These are phyloP conservation scores for Starmerella apicola DNA, from an alignment of 805 yeast species.

Conservation along the genomic window DNA sequence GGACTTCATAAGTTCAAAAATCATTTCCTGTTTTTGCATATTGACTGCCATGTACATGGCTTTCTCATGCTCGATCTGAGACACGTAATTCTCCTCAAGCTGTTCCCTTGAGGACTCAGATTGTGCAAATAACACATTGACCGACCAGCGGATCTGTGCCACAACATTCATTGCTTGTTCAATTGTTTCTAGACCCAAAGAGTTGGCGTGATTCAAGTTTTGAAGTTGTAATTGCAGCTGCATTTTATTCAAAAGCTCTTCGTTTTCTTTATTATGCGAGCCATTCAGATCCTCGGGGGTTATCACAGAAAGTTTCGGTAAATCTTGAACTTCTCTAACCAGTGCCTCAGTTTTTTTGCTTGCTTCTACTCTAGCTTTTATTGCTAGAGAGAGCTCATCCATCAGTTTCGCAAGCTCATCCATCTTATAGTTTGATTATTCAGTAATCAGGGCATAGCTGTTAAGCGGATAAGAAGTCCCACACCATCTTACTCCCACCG, in stretches of 20 bases:
- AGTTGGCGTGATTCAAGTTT: slow-evolving; percentile 13
- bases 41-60: slow-evolving; percentile 8
- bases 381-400: slow-evolving; percentile 22
- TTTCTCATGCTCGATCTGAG: slow-evolving; percentile 9
- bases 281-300: not conserved
- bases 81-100: slow-evolving; percentile 11
- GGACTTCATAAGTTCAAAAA: slow-evolving; percentile 7
- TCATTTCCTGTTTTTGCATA: slow-evolving; percentile 11
- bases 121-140: slow-evolving; percentile 8
- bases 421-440: too few species aligned
- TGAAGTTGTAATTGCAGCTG: slow-evolving; percentile 17
- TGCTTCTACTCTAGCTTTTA: slow-evolving; percentile 20
- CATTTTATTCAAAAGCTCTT: slow-evolving; percentile 2
- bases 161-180: slow-evolving; percentile 11
- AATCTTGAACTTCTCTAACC: slow-evolving; percentile 18
- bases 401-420: slow-evolving; percentile 22
- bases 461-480: too few species aligned
- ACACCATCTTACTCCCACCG: too few species aligned
- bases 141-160: slow-evolving; percentile 11
- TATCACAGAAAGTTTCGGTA: slow-evolving; percentile 15
- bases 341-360: slow-evolving; percentile 15
- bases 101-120: slow-evolving; percentile 3
- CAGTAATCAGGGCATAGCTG: too few species aligned
- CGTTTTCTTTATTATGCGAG: not conserved
- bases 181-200: slow-evolving; percentile 18